These are phyloP conservation scores for Colletotrichum cereale DNA, from an alignment of 2,329 filamentous ascomycete species.

Conservation along the genomic window DNA sequence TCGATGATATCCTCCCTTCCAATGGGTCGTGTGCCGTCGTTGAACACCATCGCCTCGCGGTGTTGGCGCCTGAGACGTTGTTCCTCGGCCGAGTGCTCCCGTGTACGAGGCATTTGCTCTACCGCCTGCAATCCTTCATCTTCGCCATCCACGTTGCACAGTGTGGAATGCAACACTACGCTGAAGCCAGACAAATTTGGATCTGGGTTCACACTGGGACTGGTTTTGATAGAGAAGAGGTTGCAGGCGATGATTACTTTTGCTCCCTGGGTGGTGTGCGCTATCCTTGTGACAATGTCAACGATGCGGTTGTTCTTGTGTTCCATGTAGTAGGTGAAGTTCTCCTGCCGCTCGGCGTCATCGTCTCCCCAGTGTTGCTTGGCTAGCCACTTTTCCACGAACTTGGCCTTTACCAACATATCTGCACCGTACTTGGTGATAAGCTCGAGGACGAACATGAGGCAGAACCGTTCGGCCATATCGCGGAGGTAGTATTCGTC, in stretches of 20 bases:
- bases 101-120: conserved; percentile 51
- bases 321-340: conserved; percentile 65
- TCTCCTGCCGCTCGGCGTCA: conserved; percentile 64
- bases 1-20: conserved; percentile 85
- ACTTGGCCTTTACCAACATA: conserved; percentile 70
- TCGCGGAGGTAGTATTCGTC: conserved; percentile 75
- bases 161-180: conserved; percentile 52
- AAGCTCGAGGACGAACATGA: conserved; percentile 69
- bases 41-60: conserved; percentile 90
- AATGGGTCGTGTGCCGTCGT: conserved; percentile 83
- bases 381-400: conserved; percentile 80
- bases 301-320: conserved; percentile 65
- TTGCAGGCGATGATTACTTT: conserved; percentile 64
- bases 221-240: conserved; percentile 55
- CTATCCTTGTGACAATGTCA: conserved; percentile 64
- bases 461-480: conserved; percentile 70
- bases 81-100: conserved; percentile 73
- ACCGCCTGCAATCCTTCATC: conserved; percentile 43
- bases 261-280: conserved; percentile 63
- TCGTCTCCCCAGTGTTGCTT: conserved; percentile 77
- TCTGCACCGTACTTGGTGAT: conserved; percentile 70
- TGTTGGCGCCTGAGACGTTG: conserved; percentile 80
- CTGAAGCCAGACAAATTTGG: conserved; percentile 45
- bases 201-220: conserved; percentile 27
- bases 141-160: conserved; percentile 46